Conservation (phyloP, 768 basidiomycete species). For the Cystofilobasidium bisporidii region DNA sequence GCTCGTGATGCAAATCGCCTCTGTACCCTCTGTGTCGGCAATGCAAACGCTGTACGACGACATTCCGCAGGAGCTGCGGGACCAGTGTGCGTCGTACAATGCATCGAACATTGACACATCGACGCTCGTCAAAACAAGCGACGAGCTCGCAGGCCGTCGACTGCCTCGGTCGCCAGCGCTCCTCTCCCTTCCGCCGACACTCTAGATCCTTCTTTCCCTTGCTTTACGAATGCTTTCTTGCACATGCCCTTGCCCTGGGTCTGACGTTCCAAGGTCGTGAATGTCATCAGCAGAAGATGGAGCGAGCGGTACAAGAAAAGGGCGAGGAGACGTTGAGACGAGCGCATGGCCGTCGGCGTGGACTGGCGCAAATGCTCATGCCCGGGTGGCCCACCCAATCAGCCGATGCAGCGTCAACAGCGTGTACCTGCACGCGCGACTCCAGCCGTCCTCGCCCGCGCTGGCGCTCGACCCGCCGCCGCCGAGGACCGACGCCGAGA, state of each 20-base stretch:
- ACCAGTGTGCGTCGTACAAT: conserved; percentile 1
- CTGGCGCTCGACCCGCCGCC: neutral
- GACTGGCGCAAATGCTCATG: no score
- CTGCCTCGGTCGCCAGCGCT: neutral
- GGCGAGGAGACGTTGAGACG: no score
- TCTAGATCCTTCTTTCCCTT: no score
- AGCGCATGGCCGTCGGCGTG: no score
- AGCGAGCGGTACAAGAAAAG: no score
- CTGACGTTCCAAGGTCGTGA: no score
- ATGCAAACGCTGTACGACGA: neutral
- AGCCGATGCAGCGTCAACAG: conserved; percentile 21
- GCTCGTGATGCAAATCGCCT: conserved; percentile 13
- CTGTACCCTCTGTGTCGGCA: neutral
- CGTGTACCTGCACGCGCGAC: conserved; percentile 24
- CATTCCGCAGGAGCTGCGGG: conserved; percentile 8
- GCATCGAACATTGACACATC: neutral
- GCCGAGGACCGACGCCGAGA: neutral
- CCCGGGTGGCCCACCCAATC: conserved; percentile 19
- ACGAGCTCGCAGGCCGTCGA: neutral
- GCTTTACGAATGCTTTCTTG: no score
- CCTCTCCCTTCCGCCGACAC: neutral
- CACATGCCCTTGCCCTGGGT: no score
- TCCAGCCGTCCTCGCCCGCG: conserved; percentile 22
- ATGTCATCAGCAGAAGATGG: no score
- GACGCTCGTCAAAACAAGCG: neutral